Evolutionary conservation across 441 rosid genomes (phyloP).

Genomic region (Populus tomentosa): DNA sequence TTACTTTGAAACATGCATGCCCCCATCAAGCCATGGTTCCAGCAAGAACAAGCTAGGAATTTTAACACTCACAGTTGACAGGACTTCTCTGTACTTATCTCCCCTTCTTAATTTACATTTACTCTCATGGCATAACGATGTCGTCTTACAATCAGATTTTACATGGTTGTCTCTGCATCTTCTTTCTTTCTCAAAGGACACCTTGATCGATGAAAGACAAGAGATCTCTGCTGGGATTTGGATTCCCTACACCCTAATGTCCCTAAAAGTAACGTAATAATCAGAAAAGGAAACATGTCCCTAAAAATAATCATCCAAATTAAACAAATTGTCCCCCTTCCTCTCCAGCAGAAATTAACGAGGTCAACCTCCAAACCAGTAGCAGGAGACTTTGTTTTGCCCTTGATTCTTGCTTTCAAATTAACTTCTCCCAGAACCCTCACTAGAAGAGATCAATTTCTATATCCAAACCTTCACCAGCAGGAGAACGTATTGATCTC

Average conservation of each 20-base stretch:
- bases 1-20: background rate
- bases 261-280: background rate
- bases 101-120: background rate
- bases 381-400: background rate
- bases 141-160: background rate
- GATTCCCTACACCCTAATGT: background rate
- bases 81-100: background rate
- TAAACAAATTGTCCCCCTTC: background rate
- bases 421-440: background rate
- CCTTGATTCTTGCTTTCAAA: background rate
- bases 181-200: background rate
- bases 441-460: background rate
- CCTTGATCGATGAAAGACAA: background rate
- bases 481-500: background rate
- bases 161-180: background rate
- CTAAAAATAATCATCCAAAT: background rate
- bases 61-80: background rate
- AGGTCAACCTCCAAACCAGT: background rate
- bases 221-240: background rate
- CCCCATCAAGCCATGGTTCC: background rate
- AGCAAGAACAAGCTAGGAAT: background rate
- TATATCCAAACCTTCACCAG: background rate
- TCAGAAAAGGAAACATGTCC: background rate
- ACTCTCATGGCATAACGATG: background rate
- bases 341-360: too few relatives aligned